Evolutionary conservation across 2,329 filamentous ascomycete genomes (phyloP).

Genomic region (Trichoderma hamatum): DNA sequence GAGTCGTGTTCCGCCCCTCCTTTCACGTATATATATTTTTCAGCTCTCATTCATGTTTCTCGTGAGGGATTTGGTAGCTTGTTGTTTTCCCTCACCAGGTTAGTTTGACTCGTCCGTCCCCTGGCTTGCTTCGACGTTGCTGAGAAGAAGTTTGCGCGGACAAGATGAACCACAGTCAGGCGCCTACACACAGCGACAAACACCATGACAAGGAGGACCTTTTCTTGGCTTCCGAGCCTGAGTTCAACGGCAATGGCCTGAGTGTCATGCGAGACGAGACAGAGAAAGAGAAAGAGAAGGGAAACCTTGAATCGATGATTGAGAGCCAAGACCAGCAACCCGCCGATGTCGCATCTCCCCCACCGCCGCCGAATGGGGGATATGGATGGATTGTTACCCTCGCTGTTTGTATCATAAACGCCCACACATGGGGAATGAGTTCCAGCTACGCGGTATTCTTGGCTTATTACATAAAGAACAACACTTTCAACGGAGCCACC

Average conservation of each 20-base stretch:
- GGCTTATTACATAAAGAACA: slow-evolving; percentile 58
- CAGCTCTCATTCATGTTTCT: neutral
- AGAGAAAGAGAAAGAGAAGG: slow-evolving; percentile 16
- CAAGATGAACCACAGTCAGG: slow-evolving; percentile 8
- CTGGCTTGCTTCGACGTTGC: neutral
- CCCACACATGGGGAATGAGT: slow-evolving; percentile 76
- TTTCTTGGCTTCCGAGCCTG: neutral
- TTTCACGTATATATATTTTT: neutral
- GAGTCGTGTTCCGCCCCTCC: neutral
- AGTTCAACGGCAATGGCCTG: neutral
- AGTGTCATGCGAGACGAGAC: slow-evolving; percentile 5
- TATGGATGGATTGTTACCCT: slow-evolving; percentile 54
- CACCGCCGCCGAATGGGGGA: slow-evolving; percentile 61
- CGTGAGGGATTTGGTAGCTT: neutral
- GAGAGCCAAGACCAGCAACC: slow-evolving; percentile 14
- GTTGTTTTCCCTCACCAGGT: neutral
- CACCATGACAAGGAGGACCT: slow-evolving; percentile 3
- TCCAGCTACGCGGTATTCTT: slow-evolving; percentile 55
- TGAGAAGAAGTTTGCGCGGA: neutral
- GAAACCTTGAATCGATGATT: neutral
- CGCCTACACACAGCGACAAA: neutral
- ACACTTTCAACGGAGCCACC: slow-evolving; percentile 65
- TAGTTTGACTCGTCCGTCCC: neutral
- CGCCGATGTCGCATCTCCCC: slow-evolving; percentile 29
- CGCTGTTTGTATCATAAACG: slow-evolving; percentile 57